phyloP scores from a whole-genome alignment of 345 rosid species.

The Cardamine resedifolia region DNA sequence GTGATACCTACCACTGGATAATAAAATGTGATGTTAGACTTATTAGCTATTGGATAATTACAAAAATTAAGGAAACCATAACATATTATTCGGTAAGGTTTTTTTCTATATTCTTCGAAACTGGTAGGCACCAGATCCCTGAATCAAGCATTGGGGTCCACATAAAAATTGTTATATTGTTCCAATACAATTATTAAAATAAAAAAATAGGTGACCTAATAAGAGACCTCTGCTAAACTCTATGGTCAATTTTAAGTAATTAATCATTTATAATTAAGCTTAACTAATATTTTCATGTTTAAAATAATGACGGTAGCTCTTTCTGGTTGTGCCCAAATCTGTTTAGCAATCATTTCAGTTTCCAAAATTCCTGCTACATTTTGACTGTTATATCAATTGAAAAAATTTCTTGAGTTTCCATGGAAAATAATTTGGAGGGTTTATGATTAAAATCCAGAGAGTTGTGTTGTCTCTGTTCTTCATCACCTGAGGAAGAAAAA shows the following conservation, averaged over 20 bases:
- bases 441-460: conserved; percentile 23
- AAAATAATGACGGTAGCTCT: conserved; percentile 14
- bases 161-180: conserved; percentile 14
- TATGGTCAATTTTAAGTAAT: conserved; percentile 14
- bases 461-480: conserved; percentile 39
- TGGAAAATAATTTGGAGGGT: conserved; percentile 18
- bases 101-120: conserved; percentile 7
- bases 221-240: not conserved
- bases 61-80: not conserved
- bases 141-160: conserved; percentile 36
- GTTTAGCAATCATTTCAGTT: conserved; percentile 40
- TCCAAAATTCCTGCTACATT: conserved; percentile 34
- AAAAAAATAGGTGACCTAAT: conserved; percentile 42
- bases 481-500: conserved; percentile 13
- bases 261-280: conserved; percentile 26
- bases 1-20: conserved; percentile 10
- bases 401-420: conserved; percentile 28
- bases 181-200: not conserved
- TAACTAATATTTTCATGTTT: conserved; percentile 14
- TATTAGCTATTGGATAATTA: not conserved
- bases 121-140: conserved; percentile 33
- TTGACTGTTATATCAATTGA: conserved; percentile 19
- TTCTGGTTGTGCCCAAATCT: conserved; percentile 32
- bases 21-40: conserved; percentile 6
- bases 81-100: conserved; percentile 12